These are phyloP conservation scores for Madurella mycetomatis DNA, from an alignment of 2,329 filamentous ascomycete genomes.

Conservation along the genomic window DNA sequence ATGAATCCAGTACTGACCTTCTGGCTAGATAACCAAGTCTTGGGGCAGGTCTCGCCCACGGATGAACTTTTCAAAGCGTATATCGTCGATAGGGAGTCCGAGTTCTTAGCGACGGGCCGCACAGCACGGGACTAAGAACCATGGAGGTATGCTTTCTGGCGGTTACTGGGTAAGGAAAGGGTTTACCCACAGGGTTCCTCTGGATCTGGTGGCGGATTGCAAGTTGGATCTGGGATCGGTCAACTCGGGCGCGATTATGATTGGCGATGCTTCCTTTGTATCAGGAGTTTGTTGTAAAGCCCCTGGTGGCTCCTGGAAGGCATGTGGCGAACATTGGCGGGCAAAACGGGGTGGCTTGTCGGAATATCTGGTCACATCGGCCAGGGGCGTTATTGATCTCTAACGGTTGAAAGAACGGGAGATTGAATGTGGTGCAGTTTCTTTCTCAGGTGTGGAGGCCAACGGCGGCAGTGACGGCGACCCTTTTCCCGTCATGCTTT, in stretches of 20 bases:
- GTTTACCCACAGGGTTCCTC: not conserved
- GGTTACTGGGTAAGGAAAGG: not conserved
- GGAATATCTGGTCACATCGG: not conserved
- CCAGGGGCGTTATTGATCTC: not conserved
- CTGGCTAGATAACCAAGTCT: slow-evolving; percentile 10
- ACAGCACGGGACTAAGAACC: not conserved
- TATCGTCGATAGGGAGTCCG: slow-evolving; percentile 10
- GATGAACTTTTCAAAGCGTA: slow-evolving; percentile 10
- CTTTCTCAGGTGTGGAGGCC: slow-evolving; percentile 1
- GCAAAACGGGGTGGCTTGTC: not conserved
- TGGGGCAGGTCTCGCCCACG: slow-evolving; percentile 8
- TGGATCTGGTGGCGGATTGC: not conserved
- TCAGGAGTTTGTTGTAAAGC: not conserved
- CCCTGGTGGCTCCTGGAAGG: not conserved
- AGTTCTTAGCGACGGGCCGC: not conserved
- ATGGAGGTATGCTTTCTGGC: not conserved
- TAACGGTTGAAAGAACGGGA: not conserved
- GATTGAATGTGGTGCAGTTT: not conserved
- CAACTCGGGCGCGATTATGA: not conserved
- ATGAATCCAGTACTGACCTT: slow-evolving; percentile 4
- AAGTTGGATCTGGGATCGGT: not conserved
- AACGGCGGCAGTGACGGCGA: slow-evolving; percentile 19
- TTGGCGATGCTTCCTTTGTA: not conserved
- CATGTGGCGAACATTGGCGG: not conserved
- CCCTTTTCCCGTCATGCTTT: slow-evolving; percentile 33